Evolutionary conservation across 768 basidiomycete genomes (phyloP).

Genomic region (Rickenella mellea): DNA sequence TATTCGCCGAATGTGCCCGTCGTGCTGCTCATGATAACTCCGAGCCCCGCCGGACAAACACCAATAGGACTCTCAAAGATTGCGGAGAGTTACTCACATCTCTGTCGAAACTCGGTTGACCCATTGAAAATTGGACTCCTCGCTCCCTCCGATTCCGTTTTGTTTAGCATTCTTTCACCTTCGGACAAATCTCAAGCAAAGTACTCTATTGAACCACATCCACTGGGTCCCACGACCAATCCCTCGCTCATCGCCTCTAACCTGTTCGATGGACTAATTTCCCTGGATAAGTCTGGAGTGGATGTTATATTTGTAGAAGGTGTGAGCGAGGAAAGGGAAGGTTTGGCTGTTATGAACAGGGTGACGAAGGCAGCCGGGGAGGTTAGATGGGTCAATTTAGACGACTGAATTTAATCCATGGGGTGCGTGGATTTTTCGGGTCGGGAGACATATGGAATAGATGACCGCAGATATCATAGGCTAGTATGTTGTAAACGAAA

Average conservation of each 20-base stretch:
- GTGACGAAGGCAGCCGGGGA: constrained; percentile 82
- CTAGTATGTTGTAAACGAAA: constrained; percentile 19
- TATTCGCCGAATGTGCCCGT: constrained; percentile 91
- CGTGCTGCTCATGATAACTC: constrained; percentile 50
- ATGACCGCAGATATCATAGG: constrained; percentile 13
- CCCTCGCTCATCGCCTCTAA: constrained; percentile 66
- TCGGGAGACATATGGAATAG: constrained; percentile 11
- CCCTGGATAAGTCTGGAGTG: constrained; percentile 67
- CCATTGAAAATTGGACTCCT: constrained; percentile 59
- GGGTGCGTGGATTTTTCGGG: constrained; percentile 2
- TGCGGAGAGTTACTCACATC: constrained; percentile 32
- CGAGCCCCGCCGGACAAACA: constrained; percentile 26
- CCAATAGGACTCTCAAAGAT: constrained; percentile 25
- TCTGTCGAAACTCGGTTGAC: constrained; percentile 4
- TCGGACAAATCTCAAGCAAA: too few relatives aligned
- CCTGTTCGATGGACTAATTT: constrained; percentile 81
- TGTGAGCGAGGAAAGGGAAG: constrained; percentile 69
- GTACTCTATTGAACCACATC: constrained; percentile 45
- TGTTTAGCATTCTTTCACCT: constrained; percentile 20
- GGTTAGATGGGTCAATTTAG: constrained; percentile 19
- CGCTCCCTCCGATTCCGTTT: constrained; percentile 46
- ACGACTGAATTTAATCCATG: constrained; percentile 21
- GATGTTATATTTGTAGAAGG: constrained; percentile 83
- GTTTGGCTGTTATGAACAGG: constrained; percentile 92
- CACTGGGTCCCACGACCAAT: constrained; percentile 37